Base-by-base conservation (phyloP, 2,329 filamentous ascomycete genomes). In the Xylariaceae sp. region DNA sequence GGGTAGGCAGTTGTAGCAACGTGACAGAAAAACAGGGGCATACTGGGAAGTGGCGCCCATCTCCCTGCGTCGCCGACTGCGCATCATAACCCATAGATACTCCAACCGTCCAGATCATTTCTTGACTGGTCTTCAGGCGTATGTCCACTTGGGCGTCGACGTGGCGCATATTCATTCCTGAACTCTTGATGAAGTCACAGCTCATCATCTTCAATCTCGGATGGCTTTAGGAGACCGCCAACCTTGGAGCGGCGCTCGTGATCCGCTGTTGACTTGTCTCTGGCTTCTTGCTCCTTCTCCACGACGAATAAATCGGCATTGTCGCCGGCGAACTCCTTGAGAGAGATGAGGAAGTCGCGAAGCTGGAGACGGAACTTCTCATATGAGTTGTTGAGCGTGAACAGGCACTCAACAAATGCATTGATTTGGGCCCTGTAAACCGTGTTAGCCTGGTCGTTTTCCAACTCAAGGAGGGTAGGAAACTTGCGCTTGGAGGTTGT, bases 261-360 rank as follows among this genome's bases (percentile, higher is more conserved):
- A 73, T 99, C 95, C 18, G 91, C 89, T 53, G 88, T 87, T 74
- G 92, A 91, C 51, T 89, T 90, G 68, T 93, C 90, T 65, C 86
- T 86, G 62, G 93, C 88, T 64, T 92, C 91, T 74, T 95, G 89
- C 75, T 99, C 94, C 74, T 96, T 92, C 75, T 99, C 94, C 60
- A 96, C 92, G 3, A 89, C 86, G 75, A 89, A 99, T 8, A 99
- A 82, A 72, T 99, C 94, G 0, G 93, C 86, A 69, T 97, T 97
- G 76, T 99, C 94, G 55, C 90, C 94, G 0, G 91, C 87, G 64
- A 97, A 99, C 76, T 99, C 95, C 77, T 97, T 96, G 67, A 99
- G 81, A 18, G 92, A 95, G 69, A 99, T 96, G 67, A 99, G 79
- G 84, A 99, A 99, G 76, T 99, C 94, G 66, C 94, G 91, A 55